Evolutionary conservation across 345 rosid species (phyloP), one percentile per base, ranked within the genome.

Genomic region (Eucalyptus erythrocorys): DNA sequence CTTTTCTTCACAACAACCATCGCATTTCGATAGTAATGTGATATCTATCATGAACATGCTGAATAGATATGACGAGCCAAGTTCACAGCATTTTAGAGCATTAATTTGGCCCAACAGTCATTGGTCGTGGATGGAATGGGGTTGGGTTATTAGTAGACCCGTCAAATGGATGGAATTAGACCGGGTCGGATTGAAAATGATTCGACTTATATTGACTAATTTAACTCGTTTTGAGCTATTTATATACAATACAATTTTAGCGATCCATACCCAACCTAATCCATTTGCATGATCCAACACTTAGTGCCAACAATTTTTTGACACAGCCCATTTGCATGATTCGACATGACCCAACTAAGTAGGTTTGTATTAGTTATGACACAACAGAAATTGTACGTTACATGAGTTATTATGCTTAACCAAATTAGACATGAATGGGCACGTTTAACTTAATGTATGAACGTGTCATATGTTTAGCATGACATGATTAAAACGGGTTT

Each of bases 211-310:
- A 51, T 51, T 51, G 57, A 51, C 26, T 51, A 3, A 51, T 51
- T 51, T 51, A 51, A 51, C 57, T 51, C 10, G 5, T 51, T 51
- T 51, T 8, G 57, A 51, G 10, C 57, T 51, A 51, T 51, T 51
- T 51, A 51, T 51, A 21, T 51, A 10, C 57, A 21, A 51, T 21
- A 51, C 0, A 51, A 51, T 21, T 51, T 21, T 51, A 51, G 57
- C 2, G 26, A 7, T 51, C 1, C 24, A 51, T 51, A 51, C 57
- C 57, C 5, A 1, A 51, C 0, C 5, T 0, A 3, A 1, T 51
- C 57, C 57, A 51, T 51, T 51, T 13, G 12, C 82, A 37, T 10
- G 27, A 76, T 10, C 47, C 27, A 37, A 76, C 47, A 19, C 15
- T 19, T 37, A 8, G 5, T 6, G 26, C 27, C 8, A 22, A 10